Evolutionary conservation across 1,139 yeast genomes (phyloP).

Genomic region (Scheffersomyces parashehatae): DNA sequence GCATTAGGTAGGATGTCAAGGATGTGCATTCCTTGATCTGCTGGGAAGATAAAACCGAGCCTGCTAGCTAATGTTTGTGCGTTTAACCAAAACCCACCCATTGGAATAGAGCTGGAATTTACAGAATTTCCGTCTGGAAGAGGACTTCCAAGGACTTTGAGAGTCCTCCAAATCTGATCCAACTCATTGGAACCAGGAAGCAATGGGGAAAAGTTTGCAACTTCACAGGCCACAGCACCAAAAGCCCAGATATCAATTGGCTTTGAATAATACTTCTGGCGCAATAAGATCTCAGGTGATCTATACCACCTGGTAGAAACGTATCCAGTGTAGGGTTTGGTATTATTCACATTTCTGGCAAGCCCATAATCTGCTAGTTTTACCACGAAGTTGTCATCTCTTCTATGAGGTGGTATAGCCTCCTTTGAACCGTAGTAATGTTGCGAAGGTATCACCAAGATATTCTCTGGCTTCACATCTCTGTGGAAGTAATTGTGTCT

Average conservation of each 20-base stretch:
- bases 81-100: constrained; percentile 71
- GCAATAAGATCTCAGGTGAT: constrained; percentile 84
- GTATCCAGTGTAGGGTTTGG: constrained; percentile 68
- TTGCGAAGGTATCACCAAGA: constrained; percentile 62
- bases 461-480: constrained; percentile 79
- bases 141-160: constrained; percentile 74
- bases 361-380: constrained; percentile 93
- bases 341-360: constrained; percentile 62
- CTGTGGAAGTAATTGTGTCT: constrained; percentile 74
- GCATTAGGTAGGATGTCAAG: constrained; percentile 27
- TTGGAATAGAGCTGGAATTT: constrained; percentile 33
- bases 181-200: constrained; percentile 82
- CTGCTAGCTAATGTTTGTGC: constrained; percentile 51
- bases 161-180: constrained; percentile 72
- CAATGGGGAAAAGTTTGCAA: constrained; percentile 72
- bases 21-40: constrained; percentile 27
- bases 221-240: constrained; percentile 82
- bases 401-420: constrained; percentile 38
- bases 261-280: constrained; percentile 63
- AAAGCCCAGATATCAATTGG: constrained; percentile 96
- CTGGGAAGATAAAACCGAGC: constrained; percentile 57
- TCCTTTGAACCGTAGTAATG: constrained; percentile 52
- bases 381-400: constrained; percentile 55
- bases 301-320: constrained; percentile 97
- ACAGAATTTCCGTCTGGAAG: constrained; percentile 16